A percentile compares a stretch with the other conserved stretches of the same genome.
phyloP scores from a whole-genome alignment of 352 stramenopile genomes.

The Pythium biforme region DNA sequence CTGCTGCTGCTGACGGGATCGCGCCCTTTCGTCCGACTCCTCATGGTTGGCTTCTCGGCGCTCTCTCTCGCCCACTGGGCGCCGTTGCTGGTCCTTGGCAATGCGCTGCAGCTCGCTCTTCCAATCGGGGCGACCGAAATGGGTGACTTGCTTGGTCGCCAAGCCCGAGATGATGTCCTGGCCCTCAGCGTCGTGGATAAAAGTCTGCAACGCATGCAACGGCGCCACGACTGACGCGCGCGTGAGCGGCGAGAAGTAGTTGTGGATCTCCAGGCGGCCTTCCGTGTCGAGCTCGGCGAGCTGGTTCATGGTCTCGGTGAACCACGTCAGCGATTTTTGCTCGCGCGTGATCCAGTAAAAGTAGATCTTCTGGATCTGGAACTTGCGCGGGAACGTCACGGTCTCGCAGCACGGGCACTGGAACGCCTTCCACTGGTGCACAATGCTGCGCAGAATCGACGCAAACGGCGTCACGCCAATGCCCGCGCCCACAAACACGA shows the following conservation, averaged over 20 bases:
- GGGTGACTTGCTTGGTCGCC: constrained; percentile 70
- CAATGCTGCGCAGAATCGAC: constrained; percentile 66
- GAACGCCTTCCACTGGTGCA: constrained; percentile 64
- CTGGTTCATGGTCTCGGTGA: constrained; percentile 82
- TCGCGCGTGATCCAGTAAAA: constrained; percentile 86
- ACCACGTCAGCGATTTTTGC: constrained; percentile 62
- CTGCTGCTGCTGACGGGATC: neutral
- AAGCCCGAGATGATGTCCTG: constrained; percentile 72
- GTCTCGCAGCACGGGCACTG: constrained; percentile 48
- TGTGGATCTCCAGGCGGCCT: constrained; percentile 76
- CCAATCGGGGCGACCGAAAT: constrained; percentile 81
- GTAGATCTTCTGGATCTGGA: constrained; percentile 78
- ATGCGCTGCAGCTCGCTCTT: constrained; percentile 61
- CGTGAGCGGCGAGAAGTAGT: constrained; percentile 82
- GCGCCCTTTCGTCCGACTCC: no score
- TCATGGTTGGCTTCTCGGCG: neutral
- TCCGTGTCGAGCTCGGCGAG: constrained; percentile 70
- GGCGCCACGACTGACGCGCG: constrained; percentile 49
- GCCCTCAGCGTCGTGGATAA: constrained; percentile 62
- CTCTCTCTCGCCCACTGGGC: neutral
- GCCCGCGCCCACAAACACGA: constrained; percentile 69
- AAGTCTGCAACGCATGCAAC: constrained; percentile 69
- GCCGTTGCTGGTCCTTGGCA: constrained; percentile 16
- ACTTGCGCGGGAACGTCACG: constrained; percentile 61
- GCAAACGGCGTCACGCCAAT: constrained; percentile 75